These are phyloP conservation scores for Fistulina hepatica DNA, from an alignment of 1,284 basidiomycete species.

Conservation along the genomic window DNA sequence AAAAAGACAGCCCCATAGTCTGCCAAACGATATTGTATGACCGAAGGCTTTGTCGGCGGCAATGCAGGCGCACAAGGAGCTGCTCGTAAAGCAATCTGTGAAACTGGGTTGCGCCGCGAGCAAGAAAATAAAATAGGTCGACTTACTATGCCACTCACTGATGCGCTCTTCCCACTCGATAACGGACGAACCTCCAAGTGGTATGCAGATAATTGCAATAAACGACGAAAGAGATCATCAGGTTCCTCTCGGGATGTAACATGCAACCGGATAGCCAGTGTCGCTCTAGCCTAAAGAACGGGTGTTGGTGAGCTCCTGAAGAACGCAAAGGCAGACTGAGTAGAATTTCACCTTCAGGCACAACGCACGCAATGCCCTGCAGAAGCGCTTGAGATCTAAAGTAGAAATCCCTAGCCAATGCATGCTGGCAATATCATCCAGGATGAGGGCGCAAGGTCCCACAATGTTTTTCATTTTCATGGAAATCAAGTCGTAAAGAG, in stretches of 20 bases:
- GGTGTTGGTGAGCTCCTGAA: constrained; percentile 2
- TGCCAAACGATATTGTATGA: too few species aligned
- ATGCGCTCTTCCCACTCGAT: constrained; percentile 59
- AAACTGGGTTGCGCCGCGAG: too few species aligned
- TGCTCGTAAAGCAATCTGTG: too few species aligned
- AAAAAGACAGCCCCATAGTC: too few species aligned
- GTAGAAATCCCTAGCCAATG: constrained; percentile 54
- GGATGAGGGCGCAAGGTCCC: constrained; percentile 34
- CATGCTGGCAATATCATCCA: constrained; percentile 55
- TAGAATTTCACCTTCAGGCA: constrained; percentile 40
- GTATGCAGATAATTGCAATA: constrained; percentile 49
- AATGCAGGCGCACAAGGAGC: too few species aligned
- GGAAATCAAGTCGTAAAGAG: not conserved
- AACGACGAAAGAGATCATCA: constrained; percentile 44
- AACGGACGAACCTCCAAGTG: constrained; percentile 61
- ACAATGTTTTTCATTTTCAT: not conserved
- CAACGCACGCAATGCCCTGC: constrained; percentile 42
- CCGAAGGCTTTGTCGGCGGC: too few species aligned
- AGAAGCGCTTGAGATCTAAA: constrained; percentile 40
- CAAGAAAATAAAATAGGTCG: too few species aligned
- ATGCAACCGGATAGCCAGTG: constrained; percentile 54
- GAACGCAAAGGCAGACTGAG: not conserved
- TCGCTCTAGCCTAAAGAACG: constrained; percentile 31
- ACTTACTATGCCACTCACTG: constrained; percentile 62
- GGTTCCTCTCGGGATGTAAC: constrained; percentile 35